Evolutionary conservation across 1,284 basidiomycete genomes (phyloP).

Genomic region (Serendipita sp.): DNA sequence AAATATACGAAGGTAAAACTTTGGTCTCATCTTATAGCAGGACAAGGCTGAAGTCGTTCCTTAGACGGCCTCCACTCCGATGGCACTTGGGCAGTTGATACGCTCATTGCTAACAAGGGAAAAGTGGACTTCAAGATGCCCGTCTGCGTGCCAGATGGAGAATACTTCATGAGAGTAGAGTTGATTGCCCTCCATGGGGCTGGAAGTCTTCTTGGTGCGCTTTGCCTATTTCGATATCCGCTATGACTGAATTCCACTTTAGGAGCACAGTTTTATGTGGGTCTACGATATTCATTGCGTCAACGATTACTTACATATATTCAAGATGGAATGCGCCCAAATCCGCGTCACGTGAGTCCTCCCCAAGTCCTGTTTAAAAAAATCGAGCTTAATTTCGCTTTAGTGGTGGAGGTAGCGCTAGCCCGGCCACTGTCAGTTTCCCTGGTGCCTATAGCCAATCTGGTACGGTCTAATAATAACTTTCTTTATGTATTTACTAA

Average conservation of each 20-base stretch:
- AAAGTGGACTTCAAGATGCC: conserved; percentile 9
- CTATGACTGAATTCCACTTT: background rate
- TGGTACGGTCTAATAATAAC: conserved; percentile 2
- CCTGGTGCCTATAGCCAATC: conserved; percentile 11
- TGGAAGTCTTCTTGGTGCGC: conserved; percentile 4
- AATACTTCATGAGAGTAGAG: conserved; percentile 5
- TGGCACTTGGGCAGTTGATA: background rate
- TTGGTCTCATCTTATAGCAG: background rate
- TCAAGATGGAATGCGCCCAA: conserved; percentile 39
- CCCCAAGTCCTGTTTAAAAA: background rate
- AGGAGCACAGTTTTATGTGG: conserved; percentile 13
- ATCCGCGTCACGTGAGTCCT: conserved; percentile 23
- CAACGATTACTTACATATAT: background rate
- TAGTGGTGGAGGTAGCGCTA: conserved; percentile 9
- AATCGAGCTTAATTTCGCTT: background rate
- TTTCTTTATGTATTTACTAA: conserved; percentile 16
- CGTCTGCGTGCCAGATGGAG: background rate
- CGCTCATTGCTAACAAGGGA: conserved; percentile 1
- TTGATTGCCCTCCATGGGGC: conserved; percentile 12
- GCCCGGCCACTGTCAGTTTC: conserved; percentile 10
- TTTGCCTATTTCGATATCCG: background rate
- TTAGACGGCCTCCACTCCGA: conserved; percentile 8
- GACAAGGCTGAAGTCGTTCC: conserved; percentile 1
- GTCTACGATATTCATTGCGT: background rate
- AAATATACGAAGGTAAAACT: conserved; percentile 27